phyloP scores from a whole-genome alignment of 1,139 yeast genomes.

The Kurtzmaniella natalensis region DNA sequence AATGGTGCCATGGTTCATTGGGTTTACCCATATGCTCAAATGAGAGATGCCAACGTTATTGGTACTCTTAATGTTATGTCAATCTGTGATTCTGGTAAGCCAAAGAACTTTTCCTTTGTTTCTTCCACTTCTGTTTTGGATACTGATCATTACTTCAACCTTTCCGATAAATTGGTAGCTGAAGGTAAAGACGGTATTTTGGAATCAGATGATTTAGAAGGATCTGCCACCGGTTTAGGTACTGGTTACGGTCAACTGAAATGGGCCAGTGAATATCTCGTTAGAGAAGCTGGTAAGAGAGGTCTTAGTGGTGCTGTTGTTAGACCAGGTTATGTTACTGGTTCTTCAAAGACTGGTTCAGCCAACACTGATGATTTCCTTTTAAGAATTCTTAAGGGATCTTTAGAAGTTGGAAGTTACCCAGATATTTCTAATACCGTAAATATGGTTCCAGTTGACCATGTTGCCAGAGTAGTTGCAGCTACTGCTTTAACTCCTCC shows the following conservation, averaged over 20 bases:
- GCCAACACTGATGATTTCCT: constrained; percentile 96
- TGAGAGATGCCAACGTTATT: constrained; percentile 90
- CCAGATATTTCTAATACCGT: constrained; percentile 87
- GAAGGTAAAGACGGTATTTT: constrained; percentile 70
- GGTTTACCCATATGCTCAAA: constrained; percentile 90
- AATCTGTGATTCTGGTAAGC: constrained; percentile 73
- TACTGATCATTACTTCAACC: constrained; percentile 69
- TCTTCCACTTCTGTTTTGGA: constrained; percentile 94
- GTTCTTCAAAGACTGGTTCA: constrained; percentile 77
- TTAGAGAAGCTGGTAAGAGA: constrained; percentile 79
- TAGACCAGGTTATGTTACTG: constrained; percentile 95
- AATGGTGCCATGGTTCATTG: constrained; percentile 98
- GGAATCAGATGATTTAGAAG: constrained; percentile 78
- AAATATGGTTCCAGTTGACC: constrained; percentile 97
- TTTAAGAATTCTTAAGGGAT: constrained; percentile 89
- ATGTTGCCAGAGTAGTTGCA: constrained; percentile 87
- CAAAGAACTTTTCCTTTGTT: constrained; percentile 85
- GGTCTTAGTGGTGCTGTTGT: constrained; percentile 88
- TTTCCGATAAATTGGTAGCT: constrained; percentile 66
- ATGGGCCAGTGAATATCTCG: constrained; percentile 93
- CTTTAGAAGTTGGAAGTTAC: constrained; percentile 77
- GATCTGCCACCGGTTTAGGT: constrained; percentile 77
- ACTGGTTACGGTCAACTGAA: constrained; percentile 96
- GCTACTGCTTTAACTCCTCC: constrained; percentile 84
- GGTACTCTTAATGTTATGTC: constrained; percentile 83